These are phyloP conservation scores for Naegleria lovaniensis DNA, from an alignment of 208 protist species.

Conservation along the genomic window DNA sequence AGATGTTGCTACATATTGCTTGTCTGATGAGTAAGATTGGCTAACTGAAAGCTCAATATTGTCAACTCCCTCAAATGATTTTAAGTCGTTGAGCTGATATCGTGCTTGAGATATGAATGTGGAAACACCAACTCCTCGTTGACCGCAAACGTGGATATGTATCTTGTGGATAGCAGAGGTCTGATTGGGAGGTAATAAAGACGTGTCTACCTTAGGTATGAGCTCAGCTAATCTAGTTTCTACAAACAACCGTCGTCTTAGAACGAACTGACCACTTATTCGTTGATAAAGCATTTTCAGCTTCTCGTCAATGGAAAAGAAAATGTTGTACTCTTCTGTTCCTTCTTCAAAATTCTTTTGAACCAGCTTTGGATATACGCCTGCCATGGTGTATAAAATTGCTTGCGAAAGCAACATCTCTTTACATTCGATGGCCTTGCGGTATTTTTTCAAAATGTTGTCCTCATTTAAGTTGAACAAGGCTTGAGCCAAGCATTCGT, in stretches of 20 bases:
- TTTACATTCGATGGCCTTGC: not conserved
- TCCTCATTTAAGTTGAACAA: not conserved
- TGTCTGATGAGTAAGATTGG: not conserved
- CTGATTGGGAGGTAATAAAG: not conserved
- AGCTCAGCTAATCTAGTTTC: not conserved
- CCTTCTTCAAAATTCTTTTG: not conserved
- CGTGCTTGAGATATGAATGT: not conserved
- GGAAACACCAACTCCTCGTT: not conserved
- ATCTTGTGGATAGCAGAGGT: not conserved
- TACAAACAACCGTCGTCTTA: not conserved
- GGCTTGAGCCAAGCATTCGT: not conserved
- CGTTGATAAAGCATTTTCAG: not conserved
- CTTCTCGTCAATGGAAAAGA: not conserved
- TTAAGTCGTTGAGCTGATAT: not conserved
- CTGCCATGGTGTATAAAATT: not conserved
- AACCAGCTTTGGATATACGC: not conserved
- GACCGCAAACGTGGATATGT: not conserved
- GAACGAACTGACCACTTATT: not conserved
- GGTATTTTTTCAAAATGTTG: not conserved
- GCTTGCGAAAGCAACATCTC: not conserved
- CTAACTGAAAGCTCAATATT: not conserved
- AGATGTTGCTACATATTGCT: not conserved
- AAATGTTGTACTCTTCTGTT: not conserved
- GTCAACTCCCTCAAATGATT: not conserved
- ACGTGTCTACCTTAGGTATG: not conserved